phyloP scores from a whole-genome alignment of 2,329 filamentous ascomycete genomes.

The Cladosporium sp. region DNA sequence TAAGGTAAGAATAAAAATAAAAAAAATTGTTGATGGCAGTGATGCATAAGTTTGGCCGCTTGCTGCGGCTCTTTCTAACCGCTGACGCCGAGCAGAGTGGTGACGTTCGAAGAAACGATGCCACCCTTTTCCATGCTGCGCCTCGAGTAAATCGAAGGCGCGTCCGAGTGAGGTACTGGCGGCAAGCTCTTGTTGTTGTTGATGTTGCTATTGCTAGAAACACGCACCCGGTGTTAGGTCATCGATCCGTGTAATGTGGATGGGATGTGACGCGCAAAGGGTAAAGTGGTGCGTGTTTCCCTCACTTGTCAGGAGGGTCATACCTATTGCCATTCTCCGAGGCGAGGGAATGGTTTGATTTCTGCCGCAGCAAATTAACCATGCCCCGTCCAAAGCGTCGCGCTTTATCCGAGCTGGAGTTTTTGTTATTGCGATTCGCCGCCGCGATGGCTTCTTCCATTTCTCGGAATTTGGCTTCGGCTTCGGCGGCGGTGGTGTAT shows the following conservation, averaged over 20 bases:
- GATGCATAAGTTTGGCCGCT: neutral
- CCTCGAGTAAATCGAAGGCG: neutral
- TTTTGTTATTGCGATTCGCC: constrained; percentile 31
- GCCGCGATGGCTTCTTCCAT: constrained; percentile 31
- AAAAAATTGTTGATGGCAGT: neutral
- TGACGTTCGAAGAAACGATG: neutral
- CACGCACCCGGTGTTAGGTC: constrained; percentile 10
- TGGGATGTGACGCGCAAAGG: neutral
- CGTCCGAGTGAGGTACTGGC: neutral
- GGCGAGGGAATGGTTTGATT: constrained; percentile 25
- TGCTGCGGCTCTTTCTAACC: neutral
- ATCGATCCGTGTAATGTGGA: neutral
- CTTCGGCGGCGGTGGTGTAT: constrained; percentile 25
- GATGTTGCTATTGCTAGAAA: neutral
- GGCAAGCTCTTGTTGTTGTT: neutral
- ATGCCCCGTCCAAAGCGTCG: constrained; percentile 39
- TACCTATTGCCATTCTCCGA: constrained; percentile 14
- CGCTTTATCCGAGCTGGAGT: constrained; percentile 34
- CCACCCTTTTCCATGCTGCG: neutral
- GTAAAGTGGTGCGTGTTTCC: neutral
- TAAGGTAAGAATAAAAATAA: neutral
- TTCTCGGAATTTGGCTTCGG: constrained; percentile 37
- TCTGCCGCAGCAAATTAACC: constrained; percentile 38
- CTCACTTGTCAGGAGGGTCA: constrained; percentile 15
- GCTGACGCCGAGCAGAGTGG: neutral